phyloP scores from a whole-genome alignment of 768 basidiomycete species.

The Boletus sp. region DNA sequence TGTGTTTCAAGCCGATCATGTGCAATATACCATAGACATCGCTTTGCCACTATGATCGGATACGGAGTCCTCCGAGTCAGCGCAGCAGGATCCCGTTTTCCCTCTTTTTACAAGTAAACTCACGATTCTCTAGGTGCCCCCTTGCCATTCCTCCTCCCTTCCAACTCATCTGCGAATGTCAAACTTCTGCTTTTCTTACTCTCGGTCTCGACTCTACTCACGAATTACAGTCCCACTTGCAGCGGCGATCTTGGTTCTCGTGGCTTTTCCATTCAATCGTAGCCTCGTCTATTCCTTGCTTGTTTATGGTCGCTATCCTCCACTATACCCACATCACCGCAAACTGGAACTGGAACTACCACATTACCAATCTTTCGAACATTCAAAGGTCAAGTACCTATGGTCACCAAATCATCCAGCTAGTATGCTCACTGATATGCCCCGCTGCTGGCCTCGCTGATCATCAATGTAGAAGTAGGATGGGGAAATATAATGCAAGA shows the following conservation, averaged over 20 bases:
- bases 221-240: not conserved
- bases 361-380: not conserved
- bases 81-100: not conserved
- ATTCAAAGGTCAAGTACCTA: not conserved
- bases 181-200: not conserved
- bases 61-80: not conserved
- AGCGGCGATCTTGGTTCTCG: not conserved
- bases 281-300: not conserved
- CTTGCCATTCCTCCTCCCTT: not conserved
- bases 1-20: not conserved
- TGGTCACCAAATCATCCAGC: not conserved
- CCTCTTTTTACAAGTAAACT: not conserved
- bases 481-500: conserved; percentile 42
- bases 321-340: not conserved
- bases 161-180: not conserved
- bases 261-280: not conserved
- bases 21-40: not conserved
- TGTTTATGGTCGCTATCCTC: not conserved
- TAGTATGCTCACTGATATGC: not conserved
- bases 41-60: not conserved
- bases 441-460: not conserved
- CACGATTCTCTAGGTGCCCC: not conserved
- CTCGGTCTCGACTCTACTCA: not conserved
- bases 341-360: not conserved
- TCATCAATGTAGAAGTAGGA: conserved; percentile 26